These are phyloP conservation scores for Macrolepiota fuliginosa DNA, from an alignment of 768 basidiomycete genomes.

Conservation along the genomic window DNA sequence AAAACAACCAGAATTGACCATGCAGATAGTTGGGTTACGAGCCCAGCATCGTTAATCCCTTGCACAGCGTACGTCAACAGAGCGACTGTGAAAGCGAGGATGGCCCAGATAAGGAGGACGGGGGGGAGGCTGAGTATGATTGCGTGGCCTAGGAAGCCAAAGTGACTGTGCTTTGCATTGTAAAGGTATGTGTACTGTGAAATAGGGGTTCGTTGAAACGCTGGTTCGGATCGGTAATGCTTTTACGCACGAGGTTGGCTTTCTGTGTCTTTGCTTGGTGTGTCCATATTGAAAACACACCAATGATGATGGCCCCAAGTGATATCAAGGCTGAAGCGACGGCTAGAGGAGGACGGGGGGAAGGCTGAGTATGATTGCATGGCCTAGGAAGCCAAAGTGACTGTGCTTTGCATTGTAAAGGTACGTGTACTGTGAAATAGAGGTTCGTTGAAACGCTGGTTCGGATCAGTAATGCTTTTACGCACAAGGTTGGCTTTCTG, in stretches of 20 bases:
- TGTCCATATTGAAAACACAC: slow-evolving; percentile 56
- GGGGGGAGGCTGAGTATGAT: slow-evolving; percentile 51
- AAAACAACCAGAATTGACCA: slow-evolving; percentile 42
- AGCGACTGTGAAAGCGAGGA: slow-evolving; percentile 44
- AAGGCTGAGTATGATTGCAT: slow-evolving; percentile 49
- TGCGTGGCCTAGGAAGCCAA: slow-evolving; percentile 49
- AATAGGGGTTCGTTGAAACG: not conserved
- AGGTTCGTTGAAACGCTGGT: not conserved
- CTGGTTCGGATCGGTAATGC: not conserved
- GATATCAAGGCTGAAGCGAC: slow-evolving; percentile 47
- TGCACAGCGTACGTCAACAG: slow-evolving; percentile 44
- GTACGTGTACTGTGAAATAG: slow-evolving; percentile 42
- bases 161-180: slow-evolving; percentile 41
- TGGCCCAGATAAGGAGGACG: slow-evolving; percentile 55
- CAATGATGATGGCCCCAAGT: slow-evolving; percentile 53
- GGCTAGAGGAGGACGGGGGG: slow-evolving; percentile 47
- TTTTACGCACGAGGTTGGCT: slow-evolving; percentile 37
- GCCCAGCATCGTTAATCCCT: slow-evolving; percentile 22
- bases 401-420: slow-evolving; percentile 49
- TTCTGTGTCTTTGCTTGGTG: slow-evolving; percentile 47
- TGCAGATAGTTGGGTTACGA: slow-evolving; percentile 28
- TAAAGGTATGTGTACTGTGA: slow-evolving; percentile 52
- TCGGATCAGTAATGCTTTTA: not conserved
- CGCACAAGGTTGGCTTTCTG: slow-evolving; percentile 42
- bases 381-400: slow-evolving; percentile 43